These are phyloP conservation scores for Talaromyces nanjingensis DNA, from an alignment of 495 filamentous ascomycete genomes.

Conservation along the genomic window DNA sequence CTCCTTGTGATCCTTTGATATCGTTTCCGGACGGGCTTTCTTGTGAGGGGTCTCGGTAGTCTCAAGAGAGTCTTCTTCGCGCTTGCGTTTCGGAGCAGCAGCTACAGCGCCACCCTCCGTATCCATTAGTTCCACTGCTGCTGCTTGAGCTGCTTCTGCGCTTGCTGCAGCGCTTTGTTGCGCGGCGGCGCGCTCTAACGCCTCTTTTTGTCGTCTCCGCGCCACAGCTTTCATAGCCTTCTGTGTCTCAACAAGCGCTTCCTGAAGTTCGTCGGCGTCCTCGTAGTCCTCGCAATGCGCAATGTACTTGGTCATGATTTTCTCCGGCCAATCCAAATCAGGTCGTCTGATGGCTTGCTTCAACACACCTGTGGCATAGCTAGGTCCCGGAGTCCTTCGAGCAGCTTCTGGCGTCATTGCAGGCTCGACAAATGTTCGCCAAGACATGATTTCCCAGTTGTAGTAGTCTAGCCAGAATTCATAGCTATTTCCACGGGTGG, in stretches of 20 bases:
- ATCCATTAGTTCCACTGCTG: slow-evolving; percentile 24
- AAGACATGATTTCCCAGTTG: slow-evolving; percentile 76
- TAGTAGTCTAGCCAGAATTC: slow-evolving; percentile 94
- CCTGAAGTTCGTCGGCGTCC: slow-evolving; percentile 60
- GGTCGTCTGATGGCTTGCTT: slow-evolving; percentile 61
- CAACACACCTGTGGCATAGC: slow-evolving; percentile 64
- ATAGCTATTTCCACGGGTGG: slow-evolving; percentile 63
- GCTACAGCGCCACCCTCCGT: slow-evolving; percentile 19
- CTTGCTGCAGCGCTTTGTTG: slow-evolving; percentile 17
- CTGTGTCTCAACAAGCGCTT: slow-evolving; percentile 61
- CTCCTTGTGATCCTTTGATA: slow-evolving; percentile 23
- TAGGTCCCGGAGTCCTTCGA: slow-evolving; percentile 45
- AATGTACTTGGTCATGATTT: slow-evolving; percentile 72
- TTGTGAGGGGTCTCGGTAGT: slow-evolving; percentile 44
- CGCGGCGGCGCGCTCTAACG: slow-evolving; percentile 44
- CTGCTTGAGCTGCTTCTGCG: slow-evolving; percentile 14
- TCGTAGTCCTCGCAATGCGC: slow-evolving; percentile 87
- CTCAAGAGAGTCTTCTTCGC: slow-evolving; percentile 47
- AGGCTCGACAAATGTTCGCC: slow-evolving; percentile 49
- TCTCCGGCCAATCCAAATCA: slow-evolving; percentile 87
- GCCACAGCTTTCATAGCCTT: slow-evolving; percentile 55
- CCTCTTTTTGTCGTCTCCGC: slow-evolving; percentile 62
- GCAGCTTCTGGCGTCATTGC: slow-evolving; percentile 41
- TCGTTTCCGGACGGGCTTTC: slow-evolving; percentile 47
- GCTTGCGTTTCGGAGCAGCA: slow-evolving; percentile 56